Conservation (phyloP, 176 grass and related monocot genomes). For the Ananas comosus region DNA sequence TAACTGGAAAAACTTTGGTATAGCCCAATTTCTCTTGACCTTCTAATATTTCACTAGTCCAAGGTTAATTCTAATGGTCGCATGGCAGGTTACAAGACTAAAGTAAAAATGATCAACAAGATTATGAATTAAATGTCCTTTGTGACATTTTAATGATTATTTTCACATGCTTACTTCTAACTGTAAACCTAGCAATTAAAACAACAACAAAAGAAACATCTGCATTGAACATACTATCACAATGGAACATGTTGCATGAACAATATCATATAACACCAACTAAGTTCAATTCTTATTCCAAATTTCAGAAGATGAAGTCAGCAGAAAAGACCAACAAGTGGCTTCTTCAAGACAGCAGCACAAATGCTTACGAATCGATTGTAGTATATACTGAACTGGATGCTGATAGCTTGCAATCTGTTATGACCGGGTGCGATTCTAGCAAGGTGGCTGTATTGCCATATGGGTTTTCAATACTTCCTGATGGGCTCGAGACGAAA, state of each 20-base stretch:
- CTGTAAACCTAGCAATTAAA: background rate
- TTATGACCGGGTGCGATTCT: constrained; percentile 51
- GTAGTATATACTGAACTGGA: constrained; percentile 48
- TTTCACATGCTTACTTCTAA: background rate
- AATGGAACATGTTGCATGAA: too few relatives aligned
- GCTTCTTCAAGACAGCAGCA: constrained; percentile 62
- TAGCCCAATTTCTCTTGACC: too few relatives aligned
- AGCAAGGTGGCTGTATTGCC: constrained; percentile 47
- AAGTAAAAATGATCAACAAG: too few relatives aligned
- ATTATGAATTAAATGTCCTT: too few relatives aligned
- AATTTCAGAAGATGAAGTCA: constrained; percentile 30
- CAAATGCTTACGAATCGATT: constrained; percentile 44
- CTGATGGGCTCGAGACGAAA: constrained; percentile 42
- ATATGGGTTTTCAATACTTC: constrained; percentile 54
- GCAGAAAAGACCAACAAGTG: constrained; percentile 28
- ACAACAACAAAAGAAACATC: background rate
- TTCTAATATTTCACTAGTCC: too few relatives aligned
- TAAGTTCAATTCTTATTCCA: background rate
- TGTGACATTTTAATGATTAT: background rate
- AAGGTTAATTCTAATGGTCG: too few relatives aligned
- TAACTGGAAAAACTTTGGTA: too few relatives aligned
- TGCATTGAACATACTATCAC: background rate
- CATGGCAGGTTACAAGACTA: too few relatives aligned
- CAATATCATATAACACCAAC: too few relatives aligned
- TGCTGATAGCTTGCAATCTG: constrained; percentile 29